Conservation (phyloP, 208 protist species). For the Phytomonas sp. region DNA sequence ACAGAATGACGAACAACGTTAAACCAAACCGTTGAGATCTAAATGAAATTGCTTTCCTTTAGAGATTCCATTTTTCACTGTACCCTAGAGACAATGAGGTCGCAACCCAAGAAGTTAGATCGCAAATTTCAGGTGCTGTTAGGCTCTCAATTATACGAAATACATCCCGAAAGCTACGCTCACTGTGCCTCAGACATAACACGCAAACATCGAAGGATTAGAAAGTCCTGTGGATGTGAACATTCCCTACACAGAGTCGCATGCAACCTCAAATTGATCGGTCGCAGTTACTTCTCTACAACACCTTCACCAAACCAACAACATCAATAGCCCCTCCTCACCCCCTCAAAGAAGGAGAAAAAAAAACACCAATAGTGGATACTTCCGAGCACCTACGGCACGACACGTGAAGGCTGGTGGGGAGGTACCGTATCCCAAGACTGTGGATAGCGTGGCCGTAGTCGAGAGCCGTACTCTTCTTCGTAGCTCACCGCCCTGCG, state of each 20-base stretch:
- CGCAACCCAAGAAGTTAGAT: not conserved
- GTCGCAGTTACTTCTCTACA: not conserved
- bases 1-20: not conserved
- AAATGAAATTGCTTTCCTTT: not conserved
- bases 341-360: not conserved
- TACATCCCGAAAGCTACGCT: not conserved
- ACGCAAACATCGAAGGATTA: not conserved
- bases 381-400: not conserved
- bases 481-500: constrained; percentile 15
- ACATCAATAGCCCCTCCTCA: constrained; percentile 4
- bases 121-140: not conserved
- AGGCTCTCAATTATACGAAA: not conserved
- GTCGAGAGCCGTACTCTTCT: constrained; percentile 59
- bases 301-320: not conserved
- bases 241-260: not conserved
- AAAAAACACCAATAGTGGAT: not conserved
- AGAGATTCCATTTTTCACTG: not conserved
- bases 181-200: not conserved
- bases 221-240: not conserved
- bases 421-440: constrained; percentile 83
- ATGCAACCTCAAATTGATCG: not conserved
- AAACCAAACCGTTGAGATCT: not conserved
- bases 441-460: constrained; percentile 76
- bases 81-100: not conserved
- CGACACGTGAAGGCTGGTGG: constrained; percentile 58